These are phyloP conservation scores for Ophiosphaerella herpotricha DNA, from an alignment of 2,329 filamentous ascomycete species.

Conservation along the genomic window DNA sequence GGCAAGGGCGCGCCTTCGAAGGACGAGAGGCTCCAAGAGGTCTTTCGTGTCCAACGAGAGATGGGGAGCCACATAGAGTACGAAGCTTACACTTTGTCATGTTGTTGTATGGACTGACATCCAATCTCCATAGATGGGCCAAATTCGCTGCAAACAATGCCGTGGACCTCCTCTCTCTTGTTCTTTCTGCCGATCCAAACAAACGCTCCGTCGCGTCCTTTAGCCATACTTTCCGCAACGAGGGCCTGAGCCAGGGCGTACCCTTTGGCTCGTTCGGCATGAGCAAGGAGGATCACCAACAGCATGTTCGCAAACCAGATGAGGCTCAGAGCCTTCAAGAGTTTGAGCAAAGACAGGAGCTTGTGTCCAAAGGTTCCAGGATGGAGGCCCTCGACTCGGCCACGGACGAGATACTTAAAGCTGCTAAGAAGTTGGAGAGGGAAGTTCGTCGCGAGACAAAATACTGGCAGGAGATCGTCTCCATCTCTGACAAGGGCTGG, in stretches of 20 bases:
- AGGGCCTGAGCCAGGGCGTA: slow-evolving; percentile 29
- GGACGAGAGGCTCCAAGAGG: slow-evolving; percentile 45
- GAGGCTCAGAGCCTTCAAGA: slow-evolving; percentile 40
- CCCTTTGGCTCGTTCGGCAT: slow-evolving; percentile 45
- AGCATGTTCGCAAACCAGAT: slow-evolving; percentile 21
- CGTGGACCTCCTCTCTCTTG: slow-evolving; percentile 39
- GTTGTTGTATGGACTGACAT: slow-evolving; percentile 27
- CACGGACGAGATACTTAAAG: slow-evolving; percentile 72
- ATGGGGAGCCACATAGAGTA: slow-evolving; percentile 50
- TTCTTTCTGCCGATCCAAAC: slow-evolving; percentile 36
- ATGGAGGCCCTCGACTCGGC: slow-evolving; percentile 76
- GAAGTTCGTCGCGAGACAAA: slow-evolving; percentile 80
- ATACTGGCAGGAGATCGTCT: slow-evolving; percentile 87
- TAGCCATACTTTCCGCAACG: slow-evolving; percentile 32
- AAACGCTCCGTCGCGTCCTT: slow-evolving; percentile 32
- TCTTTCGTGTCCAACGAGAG: slow-evolving; percentile 46
- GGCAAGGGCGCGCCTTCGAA: slow-evolving; percentile 36
- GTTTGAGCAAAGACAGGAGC: slow-evolving; percentile 46
- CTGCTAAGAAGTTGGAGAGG: slow-evolving; percentile 71
- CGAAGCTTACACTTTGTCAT: slow-evolving; percentile 52
- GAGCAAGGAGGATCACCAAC: slow-evolving; percentile 26
- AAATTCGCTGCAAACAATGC: slow-evolving; percentile 37
- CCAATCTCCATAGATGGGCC: slow-evolving; percentile 31
- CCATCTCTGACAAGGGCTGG: slow-evolving; percentile 84
- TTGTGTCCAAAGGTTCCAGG: slow-evolving; percentile 71